phyloP scores from a whole-genome alignment of 2,329 filamentous ascomycete species.

The Periconia macrospinosa region DNA sequence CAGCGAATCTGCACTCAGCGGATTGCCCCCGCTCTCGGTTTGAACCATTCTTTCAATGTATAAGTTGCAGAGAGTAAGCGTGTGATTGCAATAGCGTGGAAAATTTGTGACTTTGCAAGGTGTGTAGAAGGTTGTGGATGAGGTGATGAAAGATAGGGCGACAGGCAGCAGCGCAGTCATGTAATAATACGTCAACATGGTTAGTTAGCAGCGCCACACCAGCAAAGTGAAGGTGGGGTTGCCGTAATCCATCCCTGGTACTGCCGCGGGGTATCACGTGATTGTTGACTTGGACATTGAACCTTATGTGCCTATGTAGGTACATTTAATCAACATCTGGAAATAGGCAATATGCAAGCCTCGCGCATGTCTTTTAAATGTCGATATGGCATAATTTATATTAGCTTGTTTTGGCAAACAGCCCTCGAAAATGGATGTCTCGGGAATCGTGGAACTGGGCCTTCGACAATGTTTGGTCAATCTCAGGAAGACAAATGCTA shows the following conservation, averaged over 20 bases:
- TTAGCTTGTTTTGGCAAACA: too few relatives aligned
- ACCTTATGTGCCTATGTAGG: too few relatives aligned
- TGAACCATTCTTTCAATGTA: slow-evolving; percentile 24
- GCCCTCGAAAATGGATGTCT: too few relatives aligned
- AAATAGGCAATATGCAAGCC: too few relatives aligned
- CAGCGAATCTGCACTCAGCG: slow-evolving; percentile 48
- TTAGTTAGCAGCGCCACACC: too few relatives aligned
- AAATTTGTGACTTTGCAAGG: neutral
- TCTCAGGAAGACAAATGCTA: neutral
- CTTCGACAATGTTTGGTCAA: neutral
- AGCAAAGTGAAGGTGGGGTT: neutral
- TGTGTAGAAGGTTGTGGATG: neutral
- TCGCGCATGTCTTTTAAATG: too few relatives aligned
- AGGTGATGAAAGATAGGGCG: neutral
- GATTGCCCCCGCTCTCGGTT: slow-evolving; percentile 41
- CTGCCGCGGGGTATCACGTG: neutral
- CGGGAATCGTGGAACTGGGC: too few relatives aligned
- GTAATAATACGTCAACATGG: neutral
- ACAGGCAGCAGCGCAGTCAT: neutral
- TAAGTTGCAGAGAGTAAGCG: neutral
- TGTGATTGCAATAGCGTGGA: slow-evolving; percentile 3
- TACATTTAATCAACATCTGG: too few relatives aligned
- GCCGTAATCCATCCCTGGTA: neutral
- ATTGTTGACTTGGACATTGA: too few relatives aligned
- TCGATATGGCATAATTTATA: too few relatives aligned